These are phyloP conservation scores for Cercophora scortea DNA, from an alignment of 495 filamentous ascomycete genomes.

Conservation along the genomic window DNA sequence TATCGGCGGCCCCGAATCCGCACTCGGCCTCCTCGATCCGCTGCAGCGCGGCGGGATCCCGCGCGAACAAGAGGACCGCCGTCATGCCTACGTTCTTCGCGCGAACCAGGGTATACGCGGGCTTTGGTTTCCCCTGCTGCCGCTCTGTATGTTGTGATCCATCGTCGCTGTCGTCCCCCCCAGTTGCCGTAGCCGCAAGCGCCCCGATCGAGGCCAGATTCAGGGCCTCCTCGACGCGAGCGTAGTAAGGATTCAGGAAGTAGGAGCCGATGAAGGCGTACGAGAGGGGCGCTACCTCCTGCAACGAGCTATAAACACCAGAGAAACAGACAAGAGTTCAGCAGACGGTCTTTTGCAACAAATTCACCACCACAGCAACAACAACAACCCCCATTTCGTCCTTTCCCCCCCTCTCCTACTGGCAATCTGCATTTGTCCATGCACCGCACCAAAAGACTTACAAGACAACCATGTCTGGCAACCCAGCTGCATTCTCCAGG, in stretches of 20 bases:
- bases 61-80: constrained; percentile 72
- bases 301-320: constrained; percentile 50
- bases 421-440: neutral
- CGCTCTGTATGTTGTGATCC: neutral
- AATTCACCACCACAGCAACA: neutral
- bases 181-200: constrained; percentile 10
- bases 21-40: constrained; percentile 63
- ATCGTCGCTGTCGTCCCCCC: neutral
- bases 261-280: constrained; percentile 82
- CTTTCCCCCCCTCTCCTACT: neutral
- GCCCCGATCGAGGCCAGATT: constrained; percentile 48
- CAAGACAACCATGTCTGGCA: constrained; percentile 64
- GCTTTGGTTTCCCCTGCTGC: neutral
- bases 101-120: constrained; percentile 40
- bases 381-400: neutral
- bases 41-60: constrained; percentile 45
- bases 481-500: constrained; percentile 33
- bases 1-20: constrained; percentile 72
- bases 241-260: constrained; percentile 67
- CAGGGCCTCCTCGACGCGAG: constrained; percentile 58
- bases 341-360: neutral
- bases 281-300: constrained; percentile 82
- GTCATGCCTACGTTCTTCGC: constrained; percentile 80
- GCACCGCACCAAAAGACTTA: constrained; percentile 15
- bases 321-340: neutral